Evolutionary conservation across 2,329 filamentous ascomycete genomes (phyloP).

Genomic region (Botrytis pseudocinerea): DNA sequence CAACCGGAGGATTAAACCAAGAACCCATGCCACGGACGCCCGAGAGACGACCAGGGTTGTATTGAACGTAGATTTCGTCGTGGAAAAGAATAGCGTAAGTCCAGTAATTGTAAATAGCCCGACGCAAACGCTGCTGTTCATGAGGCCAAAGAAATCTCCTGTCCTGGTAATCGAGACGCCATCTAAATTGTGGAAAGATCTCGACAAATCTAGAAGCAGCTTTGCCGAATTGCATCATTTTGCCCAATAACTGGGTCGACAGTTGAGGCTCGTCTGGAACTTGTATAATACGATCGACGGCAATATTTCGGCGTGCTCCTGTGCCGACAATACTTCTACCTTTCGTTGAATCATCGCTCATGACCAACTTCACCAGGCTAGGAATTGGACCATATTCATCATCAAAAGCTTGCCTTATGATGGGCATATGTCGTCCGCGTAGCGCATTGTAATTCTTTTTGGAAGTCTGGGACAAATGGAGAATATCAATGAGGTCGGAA

Average conservation of each 20-base stretch:
- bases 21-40: neutral
- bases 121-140: conserved; percentile 36
- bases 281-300: conserved; percentile 34
- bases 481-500: conserved; percentile 35
- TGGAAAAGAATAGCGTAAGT: conserved; percentile 40
- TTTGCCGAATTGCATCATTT: conserved; percentile 39
- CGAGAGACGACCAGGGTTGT: conserved; percentile 27
- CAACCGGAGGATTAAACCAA: conserved; percentile 28
- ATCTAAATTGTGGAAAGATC: conserved; percentile 39
- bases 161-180: conserved; percentile 38
- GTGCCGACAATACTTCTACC: conserved; percentile 36
- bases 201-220: conserved; percentile 39
- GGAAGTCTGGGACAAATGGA: conserved; percentile 38
- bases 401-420: conserved; percentile 34
- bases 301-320: conserved; percentile 35
- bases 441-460: conserved; percentile 35
- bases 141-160: conserved; percentile 35
- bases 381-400: conserved; percentile 38
- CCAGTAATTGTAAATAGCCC: conserved; percentile 40
- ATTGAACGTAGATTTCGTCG: conserved; percentile 37
- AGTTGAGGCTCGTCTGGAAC: conserved; percentile 31
- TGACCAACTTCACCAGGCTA: conserved; percentile 36
- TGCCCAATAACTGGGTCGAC: conserved; percentile 37
- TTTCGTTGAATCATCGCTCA: conserved; percentile 36
- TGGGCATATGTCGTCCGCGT: conserved; percentile 34